Evolutionary conservation across 441 rosid genomes (phyloP).

Genomic region (Gossypium trilobum): DNA sequence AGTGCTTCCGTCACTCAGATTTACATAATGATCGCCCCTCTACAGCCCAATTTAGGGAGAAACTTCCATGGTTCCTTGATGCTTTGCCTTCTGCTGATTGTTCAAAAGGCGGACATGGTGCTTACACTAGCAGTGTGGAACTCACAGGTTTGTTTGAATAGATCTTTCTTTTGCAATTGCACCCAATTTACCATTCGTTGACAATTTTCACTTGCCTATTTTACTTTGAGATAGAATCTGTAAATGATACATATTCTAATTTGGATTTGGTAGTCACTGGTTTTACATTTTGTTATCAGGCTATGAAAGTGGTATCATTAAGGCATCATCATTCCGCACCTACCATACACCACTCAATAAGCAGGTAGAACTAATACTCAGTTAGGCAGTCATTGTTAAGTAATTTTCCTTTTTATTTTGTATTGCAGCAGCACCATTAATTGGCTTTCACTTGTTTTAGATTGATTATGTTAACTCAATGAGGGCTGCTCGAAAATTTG

Average conservation of each 20-base stretch:
- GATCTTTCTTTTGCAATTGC: slow-evolving; percentile 12
- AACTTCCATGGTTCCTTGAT: slow-evolving; percentile 92
- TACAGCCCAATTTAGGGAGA: slow-evolving; percentile 73
- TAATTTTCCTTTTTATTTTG: not conserved
- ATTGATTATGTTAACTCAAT: slow-evolving; percentile 75
- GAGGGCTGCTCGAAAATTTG: slow-evolving; percentile 87
- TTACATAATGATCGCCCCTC: slow-evolving; percentile 79
- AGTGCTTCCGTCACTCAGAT: slow-evolving; percentile 96
- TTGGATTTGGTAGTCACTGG: not conserved
- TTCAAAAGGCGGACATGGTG: slow-evolving; percentile 99
- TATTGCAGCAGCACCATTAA: slow-evolving; percentile 1
- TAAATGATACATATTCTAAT: not conserved
- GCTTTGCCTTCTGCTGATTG: slow-evolving; percentile 96
- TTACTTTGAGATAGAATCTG: not conserved
- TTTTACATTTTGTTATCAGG: slow-evolving; percentile 33
- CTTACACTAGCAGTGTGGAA: slow-evolving; percentile 83
- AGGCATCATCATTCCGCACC: slow-evolving; percentile 96
- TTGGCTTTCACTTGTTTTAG: slow-evolving; percentile 31
- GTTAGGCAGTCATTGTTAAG: slow-evolving; percentile 9
- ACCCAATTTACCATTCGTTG: not conserved
- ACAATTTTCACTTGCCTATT: not conserved
- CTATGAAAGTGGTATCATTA: slow-evolving; percentile 64
- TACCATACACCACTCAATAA: slow-evolving; percentile 93
- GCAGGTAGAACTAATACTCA: slow-evolving; percentile 44
- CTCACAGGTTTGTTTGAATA: slow-evolving; percentile 49